A percentile compares a stretch with the other conserved stretches of the same genome.
phyloP scores from a whole-genome alignment of 495 filamentous ascomycete species.

The Xylaria nigripes region DNA sequence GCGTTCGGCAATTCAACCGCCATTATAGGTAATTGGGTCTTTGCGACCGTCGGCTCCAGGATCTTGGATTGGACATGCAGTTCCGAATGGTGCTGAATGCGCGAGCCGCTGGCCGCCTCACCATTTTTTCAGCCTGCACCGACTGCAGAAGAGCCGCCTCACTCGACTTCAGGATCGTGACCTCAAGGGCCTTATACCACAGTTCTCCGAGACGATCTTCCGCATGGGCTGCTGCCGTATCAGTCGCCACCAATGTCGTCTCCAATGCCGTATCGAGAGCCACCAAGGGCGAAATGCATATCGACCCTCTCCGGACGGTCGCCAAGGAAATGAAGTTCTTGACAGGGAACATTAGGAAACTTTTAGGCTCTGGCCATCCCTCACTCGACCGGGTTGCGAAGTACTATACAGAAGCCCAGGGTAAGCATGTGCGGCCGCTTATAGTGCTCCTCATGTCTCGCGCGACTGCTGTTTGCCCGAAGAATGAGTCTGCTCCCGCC shows the following conservation, averaged over 20 bases:
- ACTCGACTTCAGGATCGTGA: constrained; percentile 27
- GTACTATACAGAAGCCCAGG: constrained; percentile 95
- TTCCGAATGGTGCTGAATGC: constrained; percentile 31
- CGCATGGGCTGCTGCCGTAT: constrained; percentile 54
- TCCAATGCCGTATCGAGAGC: constrained; percentile 56
- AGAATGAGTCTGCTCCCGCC: constrained; percentile 36
- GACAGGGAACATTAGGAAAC: constrained; percentile 77
- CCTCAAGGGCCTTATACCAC: constrained; percentile 32
- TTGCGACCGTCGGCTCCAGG: constrained; percentile 7
- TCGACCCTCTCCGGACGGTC: constrained; percentile 72
- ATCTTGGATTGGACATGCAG: constrained; percentile 28
- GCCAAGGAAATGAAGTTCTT: constrained; percentile 94
- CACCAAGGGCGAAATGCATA: constrained; percentile 48
- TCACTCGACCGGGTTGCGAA: constrained; percentile 91
- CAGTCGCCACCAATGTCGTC: constrained; percentile 70
- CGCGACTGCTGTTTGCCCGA: constrained; percentile 75
- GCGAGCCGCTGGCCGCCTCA: constrained; percentile 15
- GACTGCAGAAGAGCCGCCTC: constrained; percentile 28
- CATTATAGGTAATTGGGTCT: constrained; percentile 18
- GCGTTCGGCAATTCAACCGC: neutral
- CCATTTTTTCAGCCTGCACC: constrained; percentile 26
- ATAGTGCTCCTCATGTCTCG: constrained; percentile 93
- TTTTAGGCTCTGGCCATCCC: constrained; percentile 87
- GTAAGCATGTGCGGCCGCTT: constrained; percentile 91
- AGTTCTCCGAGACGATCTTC: constrained; percentile 31